phyloP scores from a whole-genome alignment of 192 early-diverging fungal species.

The Chytriomyces confervae region DNA sequence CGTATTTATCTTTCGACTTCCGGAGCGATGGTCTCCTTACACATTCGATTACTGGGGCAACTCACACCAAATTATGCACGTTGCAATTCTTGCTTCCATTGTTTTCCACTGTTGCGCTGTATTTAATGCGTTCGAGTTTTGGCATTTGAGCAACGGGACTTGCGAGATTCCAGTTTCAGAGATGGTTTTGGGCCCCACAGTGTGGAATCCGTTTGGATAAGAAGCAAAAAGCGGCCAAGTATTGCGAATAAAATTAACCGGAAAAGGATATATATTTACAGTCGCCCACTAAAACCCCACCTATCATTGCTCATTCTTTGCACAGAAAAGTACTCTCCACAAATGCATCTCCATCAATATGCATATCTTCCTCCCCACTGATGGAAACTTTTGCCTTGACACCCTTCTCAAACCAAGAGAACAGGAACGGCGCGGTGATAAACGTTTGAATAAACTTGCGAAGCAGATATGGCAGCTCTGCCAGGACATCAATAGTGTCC shows the following conservation, averaged over 20 bases:
- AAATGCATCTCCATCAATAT: constrained; percentile 72
- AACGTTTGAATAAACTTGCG: constrained; percentile 88
- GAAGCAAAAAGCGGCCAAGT: too few relatives aligned
- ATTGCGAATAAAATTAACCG: too few relatives aligned
- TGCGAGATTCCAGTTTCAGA: not conserved
- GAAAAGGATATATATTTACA: too few relatives aligned
- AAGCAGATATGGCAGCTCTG: constrained; percentile 85
- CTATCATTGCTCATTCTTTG: constrained; percentile 14
- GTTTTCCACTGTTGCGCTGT: not conserved
- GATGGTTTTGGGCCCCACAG: not conserved
- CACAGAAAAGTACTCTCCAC: constrained; percentile 78
- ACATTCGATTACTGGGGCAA: constrained; percentile 7
- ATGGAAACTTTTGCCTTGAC: constrained; percentile 72
- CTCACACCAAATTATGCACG: constrained; percentile 21
- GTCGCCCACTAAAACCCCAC: not conserved
- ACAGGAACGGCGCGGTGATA: constrained; percentile 89
- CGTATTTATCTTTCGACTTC: not conserved
- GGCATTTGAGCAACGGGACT: constrained; percentile 8
- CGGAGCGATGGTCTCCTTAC: not conserved
- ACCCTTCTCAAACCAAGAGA: constrained; percentile 82
- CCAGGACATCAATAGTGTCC: constrained; percentile 86
- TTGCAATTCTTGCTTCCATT: not conserved
- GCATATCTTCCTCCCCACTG: constrained; percentile 62
- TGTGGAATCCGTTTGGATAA: too few relatives aligned
- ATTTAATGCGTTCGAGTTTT: constrained; percentile 1